Percentiles rank a stretch among this genome's conserved stretches.
phyloP scores from a whole-genome alignment of 108 stramenopile species.

The Parietichytrium sp. region DNA sequence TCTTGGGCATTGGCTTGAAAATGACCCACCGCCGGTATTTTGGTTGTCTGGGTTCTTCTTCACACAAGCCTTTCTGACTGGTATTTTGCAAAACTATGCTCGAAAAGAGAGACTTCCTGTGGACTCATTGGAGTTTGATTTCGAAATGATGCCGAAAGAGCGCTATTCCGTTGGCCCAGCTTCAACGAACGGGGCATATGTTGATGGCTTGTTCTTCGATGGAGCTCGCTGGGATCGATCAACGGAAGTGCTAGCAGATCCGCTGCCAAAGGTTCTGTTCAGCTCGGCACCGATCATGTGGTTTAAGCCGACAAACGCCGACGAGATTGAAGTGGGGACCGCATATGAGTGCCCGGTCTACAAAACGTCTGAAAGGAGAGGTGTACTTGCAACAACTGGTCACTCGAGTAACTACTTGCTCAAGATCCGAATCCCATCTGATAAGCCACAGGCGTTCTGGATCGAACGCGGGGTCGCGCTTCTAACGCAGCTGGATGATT shows the following conservation, averaged over 20 bases:
- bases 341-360: slow-evolving; percentile 64
- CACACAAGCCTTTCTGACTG: slow-evolving; percentile 70
- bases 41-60: slow-evolving; percentile 72
- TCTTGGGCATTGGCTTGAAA: slow-evolving; percentile 56
- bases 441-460: slow-evolving; percentile 63
- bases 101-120: slow-evolving; percentile 64
- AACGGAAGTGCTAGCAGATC: slow-evolving; percentile 48
- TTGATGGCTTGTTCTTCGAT: slow-evolving; percentile 64
- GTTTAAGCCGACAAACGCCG: slow-evolving; percentile 50
- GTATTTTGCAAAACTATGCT: slow-evolving; percentile 64
- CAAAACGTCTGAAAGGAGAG: slow-evolving; percentile 63
- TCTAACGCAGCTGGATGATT: slow-evolving; percentile 68
- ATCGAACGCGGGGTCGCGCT: slow-evolving; percentile 71
- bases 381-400: slow-evolving; percentile 61
- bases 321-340: slow-evolving; percentile 42
- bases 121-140: slow-evolving; percentile 62
- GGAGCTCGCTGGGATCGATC: slow-evolving; percentile 65
- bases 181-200: slow-evolving; percentile 60
- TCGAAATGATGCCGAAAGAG: slow-evolving; percentile 49
- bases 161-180: not conserved
- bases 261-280: slow-evolving; percentile 62
- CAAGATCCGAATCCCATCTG: slow-evolving; percentile 50
- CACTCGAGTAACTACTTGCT: slow-evolving; percentile 66
- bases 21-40: slow-evolving; percentile 57
- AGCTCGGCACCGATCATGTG: slow-evolving; percentile 56